These are phyloP conservation scores for Melampsora americana DNA, from an alignment of 1,284 basidiomycete genomes.

Conservation along the genomic window DNA sequence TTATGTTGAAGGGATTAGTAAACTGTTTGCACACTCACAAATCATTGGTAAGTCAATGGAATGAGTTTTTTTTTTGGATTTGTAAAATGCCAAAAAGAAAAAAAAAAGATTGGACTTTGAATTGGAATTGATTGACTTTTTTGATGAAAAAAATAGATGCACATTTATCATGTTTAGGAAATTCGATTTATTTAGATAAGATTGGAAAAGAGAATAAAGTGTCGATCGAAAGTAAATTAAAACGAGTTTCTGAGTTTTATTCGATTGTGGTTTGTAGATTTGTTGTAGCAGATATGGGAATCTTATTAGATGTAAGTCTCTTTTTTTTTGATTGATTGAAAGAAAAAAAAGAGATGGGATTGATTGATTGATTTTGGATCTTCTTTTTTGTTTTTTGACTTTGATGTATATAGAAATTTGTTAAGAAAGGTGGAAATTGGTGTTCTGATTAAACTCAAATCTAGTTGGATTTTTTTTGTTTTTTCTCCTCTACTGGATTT, in stretches of 20 bases:
- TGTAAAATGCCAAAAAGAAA: too few species aligned
- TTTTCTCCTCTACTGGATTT: too few species aligned
- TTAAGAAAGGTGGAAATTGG: constrained; percentile 37
- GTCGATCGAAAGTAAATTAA: constrained; percentile 70
- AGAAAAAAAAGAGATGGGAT: too few species aligned
- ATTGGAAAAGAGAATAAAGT: constrained; percentile 59
- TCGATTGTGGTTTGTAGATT: constrained; percentile 83
- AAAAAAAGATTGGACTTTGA: too few species aligned
- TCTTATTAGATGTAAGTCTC: constrained; percentile 30
- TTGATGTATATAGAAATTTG: constrained; percentile 43
- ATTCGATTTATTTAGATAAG: constrained; percentile 62
- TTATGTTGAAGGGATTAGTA: constrained; percentile 75
- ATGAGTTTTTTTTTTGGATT: too few species aligned
- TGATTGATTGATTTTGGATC: background rate
- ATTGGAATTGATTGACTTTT: background rate
- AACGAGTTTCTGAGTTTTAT: constrained; percentile 82
- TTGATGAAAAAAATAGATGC: constrained; percentile 67
- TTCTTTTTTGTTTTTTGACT: background rate
- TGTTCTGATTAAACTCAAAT: constrained; percentile 35
- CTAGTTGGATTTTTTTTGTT: background rate
- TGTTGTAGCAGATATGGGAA: constrained; percentile 67
- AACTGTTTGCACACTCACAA: constrained; percentile 71
- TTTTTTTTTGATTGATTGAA: too few species aligned
- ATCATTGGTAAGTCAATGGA: constrained; percentile 60
- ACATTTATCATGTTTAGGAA: constrained; percentile 73